Percentiles rank a stretch among this genome's conserved stretches.
Evolutionary conservation across 1,284 basidiomycete genomes (phyloP).

Genomic region (Irpex sp.): DNA sequence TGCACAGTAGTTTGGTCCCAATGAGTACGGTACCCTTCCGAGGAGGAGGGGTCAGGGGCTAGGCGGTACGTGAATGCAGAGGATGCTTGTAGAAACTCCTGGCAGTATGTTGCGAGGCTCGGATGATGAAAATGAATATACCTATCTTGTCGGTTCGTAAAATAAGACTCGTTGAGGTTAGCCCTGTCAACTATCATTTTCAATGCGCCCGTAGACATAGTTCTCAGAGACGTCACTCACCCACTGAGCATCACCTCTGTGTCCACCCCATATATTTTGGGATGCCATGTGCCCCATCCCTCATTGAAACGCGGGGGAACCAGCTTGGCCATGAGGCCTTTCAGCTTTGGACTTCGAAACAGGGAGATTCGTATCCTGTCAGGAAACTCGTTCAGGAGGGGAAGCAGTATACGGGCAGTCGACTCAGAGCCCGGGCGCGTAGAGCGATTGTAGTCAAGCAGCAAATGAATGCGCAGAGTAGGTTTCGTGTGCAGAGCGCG

Average conservation of each 20-base stretch:
- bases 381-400: constrained; percentile 71
- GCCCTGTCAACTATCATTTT: constrained; percentile 50
- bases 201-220: constrained; percentile 8
- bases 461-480: constrained; percentile 66
- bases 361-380: constrained; percentile 75
- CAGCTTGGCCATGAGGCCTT: constrained; percentile 68
- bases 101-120: constrained; percentile 77
- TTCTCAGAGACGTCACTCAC: constrained; percentile 45
- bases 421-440: constrained; percentile 80
- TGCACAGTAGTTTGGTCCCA: constrained; percentile 58
- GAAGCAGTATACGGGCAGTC: constrained; percentile 71
- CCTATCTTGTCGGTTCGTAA: constrained; percentile 92
- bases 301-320: constrained; percentile 95
- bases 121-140: constrained; percentile 80
- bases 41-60: constrained; percentile 27
- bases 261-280: constrained; percentile 94
- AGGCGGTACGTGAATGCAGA: constrained; percentile 76
- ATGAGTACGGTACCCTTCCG: constrained; percentile 39
- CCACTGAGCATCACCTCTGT: constrained; percentile 91
- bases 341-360: constrained; percentile 85
- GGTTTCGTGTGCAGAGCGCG: constrained; percentile 58
- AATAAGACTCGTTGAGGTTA: constrained; percentile 94
- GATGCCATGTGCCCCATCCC: constrained; percentile 98
- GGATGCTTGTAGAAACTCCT: constrained; percentile 70
- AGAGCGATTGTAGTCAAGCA: constrained; percentile 88